Evolutionary conservation across 345 rosid genomes (phyloP), one percentile per base, ranked within the genome.

Genomic region (Carallia pectinifolia): DNA sequence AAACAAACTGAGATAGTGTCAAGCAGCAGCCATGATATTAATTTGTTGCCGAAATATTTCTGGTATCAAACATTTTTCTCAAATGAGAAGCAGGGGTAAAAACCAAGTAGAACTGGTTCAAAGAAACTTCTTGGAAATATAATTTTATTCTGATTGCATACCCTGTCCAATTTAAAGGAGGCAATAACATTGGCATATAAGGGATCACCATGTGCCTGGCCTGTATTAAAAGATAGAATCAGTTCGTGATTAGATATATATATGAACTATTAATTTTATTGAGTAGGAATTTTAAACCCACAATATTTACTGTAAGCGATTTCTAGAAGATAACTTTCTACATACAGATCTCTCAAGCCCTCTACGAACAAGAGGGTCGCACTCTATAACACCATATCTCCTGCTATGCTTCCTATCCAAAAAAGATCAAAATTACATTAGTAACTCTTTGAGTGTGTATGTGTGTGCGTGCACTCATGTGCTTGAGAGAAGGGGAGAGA

Each of bases 201-300:
- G 98, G 98, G 74, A 96, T 89, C 76, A 96, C 96, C 98, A 92
- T 92, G 81, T 92, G 96, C 77, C 92, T 87, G 61, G 96, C 99
- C 99, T 96, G 96, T 52, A 39, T 61, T 77, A 40, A 61, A 71
- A 71, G 13, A 68, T 19, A 62, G 72, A 73, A 74, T 62, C 55
- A 65, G 74, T 64, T 56, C 54, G 53, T 65, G 37, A 30, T 39
- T 56, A 71, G 47, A 39, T 29, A 65, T 66, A 60, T 37, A 76
- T 44, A 74, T 23, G 63, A 58, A 68, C 65, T 64, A 52, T 58
- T 68, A 31, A 50, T 58, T 47, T 44, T 44, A 44, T 44, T 44
- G 17, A 44, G 53, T 9, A 36, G 0, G 70, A 5, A 58, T 17
- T 48, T 17, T 18, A 69, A 56, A 58, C 60, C 59, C 66, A 52